Base-by-base conservation (phyloP, 805 yeast species). In the Pichia insulana region DNA sequence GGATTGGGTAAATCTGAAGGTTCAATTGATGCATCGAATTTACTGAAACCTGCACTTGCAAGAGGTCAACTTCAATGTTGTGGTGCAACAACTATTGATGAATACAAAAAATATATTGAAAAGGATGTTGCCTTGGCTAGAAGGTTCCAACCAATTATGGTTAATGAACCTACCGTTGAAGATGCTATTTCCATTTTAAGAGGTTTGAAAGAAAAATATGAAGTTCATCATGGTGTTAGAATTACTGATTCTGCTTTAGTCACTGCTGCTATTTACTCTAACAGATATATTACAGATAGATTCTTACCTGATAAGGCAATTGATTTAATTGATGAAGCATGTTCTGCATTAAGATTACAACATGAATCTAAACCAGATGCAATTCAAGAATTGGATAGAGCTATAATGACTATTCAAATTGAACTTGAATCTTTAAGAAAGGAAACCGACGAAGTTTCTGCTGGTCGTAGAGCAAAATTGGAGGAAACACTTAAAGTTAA, bases 61-160 rank as follows among this genome's bases (percentile, higher is more conserved):
- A 80, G 98, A 67, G 97, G 98, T 54, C 74, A 83, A 40, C 77
- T 92, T 58, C 97, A 92, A 64, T 95, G 97, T 65, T 88, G 89
- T 59, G 98, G 98, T 69, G 98, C 98, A 22, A 92, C 98, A 20
- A 92, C 98, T 1, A 81, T 87, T 54, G 83, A 83, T 44, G 98
- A 92, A 68, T 92, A 92, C 71, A 77, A 97, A 59, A 81, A 88
- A 58, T 79, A 83, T 58, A 80, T 92, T 47, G 88, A 92, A 59
- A 90, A 90, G 63, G 98, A 92, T 64, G 98, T 96, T 63, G 98
- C 98, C 1, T 90, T 92, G 61, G 98, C 90, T 65, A 84, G 98
- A 73, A 79, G 98, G 62, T 92, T 92, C 76, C 98, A 92, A 67
- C 87, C 88, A 61, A 85, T 92, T 55, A 96, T 90, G 58, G 97